Conservation (phyloP, 1,284 basidiomycete species). For the Ceratobasidium sp. region DNA sequence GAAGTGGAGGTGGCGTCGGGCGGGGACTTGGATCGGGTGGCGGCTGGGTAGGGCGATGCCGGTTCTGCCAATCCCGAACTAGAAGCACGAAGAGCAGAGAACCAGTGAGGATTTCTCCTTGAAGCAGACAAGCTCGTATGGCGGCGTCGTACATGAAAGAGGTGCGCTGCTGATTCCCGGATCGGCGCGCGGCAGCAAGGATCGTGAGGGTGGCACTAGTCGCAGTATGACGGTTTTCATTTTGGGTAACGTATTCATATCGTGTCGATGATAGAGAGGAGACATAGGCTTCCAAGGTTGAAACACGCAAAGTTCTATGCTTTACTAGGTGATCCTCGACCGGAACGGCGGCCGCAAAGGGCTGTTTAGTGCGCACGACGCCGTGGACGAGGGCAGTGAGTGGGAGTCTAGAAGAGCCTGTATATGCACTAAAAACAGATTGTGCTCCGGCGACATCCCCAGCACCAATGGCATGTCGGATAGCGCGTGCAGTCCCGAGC, state of each 20-base stretch:
- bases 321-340: conserved; percentile 32
- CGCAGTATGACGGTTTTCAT: conserved; percentile 19
- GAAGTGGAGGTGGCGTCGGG: background rate
- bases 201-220: conserved; percentile 43
- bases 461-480: conserved; percentile 26
- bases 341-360: conserved; percentile 23
- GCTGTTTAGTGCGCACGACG: conserved; percentile 13
- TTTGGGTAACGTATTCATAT: conserved; percentile 21
- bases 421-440: conserved; percentile 1
- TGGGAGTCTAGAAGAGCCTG: conserved; percentile 29
- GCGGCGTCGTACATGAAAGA: conserved; percentile 68
- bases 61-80: conserved; percentile 72
- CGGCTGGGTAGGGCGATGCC: conserved; percentile 46
- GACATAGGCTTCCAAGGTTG: conserved; percentile 28
- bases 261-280: conserved; percentile 17
- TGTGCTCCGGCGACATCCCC: conserved; percentile 21
- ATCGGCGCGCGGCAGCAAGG: conserved; percentile 46
- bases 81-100: conserved; percentile 75
- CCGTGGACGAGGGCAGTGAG: conserved; percentile 35
- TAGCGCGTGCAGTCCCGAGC: conserved; percentile 36
- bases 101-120: conserved; percentile 80
- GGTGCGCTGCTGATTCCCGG: conserved; percentile 45
- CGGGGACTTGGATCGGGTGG: conserved; percentile 1
- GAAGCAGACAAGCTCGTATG: conserved; percentile 73
- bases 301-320: background rate